A percentile compares a stretch with the other conserved stretches of the same genome.
These are phyloP conservation scores for Diaporthe citri DNA, from an alignment of 2,329 filamentous ascomycete genomes.

Conservation along the genomic window DNA sequence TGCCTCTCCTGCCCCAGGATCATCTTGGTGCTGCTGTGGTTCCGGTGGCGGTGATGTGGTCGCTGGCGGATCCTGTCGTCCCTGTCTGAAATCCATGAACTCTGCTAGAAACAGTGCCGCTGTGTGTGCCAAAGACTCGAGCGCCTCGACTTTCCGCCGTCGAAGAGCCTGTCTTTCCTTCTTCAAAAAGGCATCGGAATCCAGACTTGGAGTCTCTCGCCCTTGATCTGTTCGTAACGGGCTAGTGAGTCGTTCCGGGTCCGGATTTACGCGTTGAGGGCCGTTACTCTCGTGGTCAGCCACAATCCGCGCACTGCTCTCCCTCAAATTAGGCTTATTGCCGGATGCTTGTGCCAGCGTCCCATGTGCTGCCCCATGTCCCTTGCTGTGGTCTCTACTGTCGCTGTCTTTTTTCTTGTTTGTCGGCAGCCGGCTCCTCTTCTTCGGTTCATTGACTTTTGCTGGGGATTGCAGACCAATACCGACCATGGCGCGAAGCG, in stretches of 20 bases:
- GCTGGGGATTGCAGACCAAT: neutral
- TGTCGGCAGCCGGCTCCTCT: neutral
- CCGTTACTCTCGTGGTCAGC: neutral
- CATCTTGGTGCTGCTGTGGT: neutral
- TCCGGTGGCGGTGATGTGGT: neutral
- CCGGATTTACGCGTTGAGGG: neutral
- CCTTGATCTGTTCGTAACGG: neutral
- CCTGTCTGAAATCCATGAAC: constrained; percentile 28
- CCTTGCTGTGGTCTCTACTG: neutral
- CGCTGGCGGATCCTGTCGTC: neutral
- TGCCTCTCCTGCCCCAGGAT: neutral
- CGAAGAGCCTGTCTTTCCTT: constrained; percentile 35
- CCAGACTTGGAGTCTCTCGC: neutral
- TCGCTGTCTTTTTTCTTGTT: neutral
- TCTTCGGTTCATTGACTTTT: neutral
- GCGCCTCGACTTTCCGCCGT: constrained; percentile 37
- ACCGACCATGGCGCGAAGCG: constrained; percentile 26
- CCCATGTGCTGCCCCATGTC: neutral
- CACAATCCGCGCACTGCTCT: neutral
- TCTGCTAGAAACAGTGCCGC: constrained; percentile 37
- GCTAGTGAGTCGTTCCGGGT: neutral
- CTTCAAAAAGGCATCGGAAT: constrained; percentile 17
- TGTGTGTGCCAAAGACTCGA: constrained; percentile 37
- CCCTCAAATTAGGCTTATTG: neutral
- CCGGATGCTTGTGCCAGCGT: neutral